A percentile compares a stretch with the other conserved stretches of the same genome.
Conservation (phyloP, 2,329 filamentous ascomycete genomes). For the Phialophora macrospora region DNA sequence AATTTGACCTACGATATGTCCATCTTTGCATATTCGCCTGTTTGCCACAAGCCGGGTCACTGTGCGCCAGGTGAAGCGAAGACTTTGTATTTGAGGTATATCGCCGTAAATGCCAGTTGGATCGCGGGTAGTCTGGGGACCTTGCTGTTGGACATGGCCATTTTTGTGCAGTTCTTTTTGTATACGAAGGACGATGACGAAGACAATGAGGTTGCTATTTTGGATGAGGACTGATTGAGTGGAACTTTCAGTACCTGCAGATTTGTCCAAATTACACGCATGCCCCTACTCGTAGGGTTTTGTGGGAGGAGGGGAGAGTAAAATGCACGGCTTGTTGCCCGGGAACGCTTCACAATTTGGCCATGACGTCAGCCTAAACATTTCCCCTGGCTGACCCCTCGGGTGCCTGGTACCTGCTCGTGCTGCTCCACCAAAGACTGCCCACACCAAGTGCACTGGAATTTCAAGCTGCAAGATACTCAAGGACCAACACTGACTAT, state of each 20-base stretch:
- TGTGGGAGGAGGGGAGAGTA: too few relatives aligned
- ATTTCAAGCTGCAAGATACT: background rate
- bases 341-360: background rate
- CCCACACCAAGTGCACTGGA: background rate
- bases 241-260: background rate
- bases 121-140: conserved; percentile 87
- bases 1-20: conserved; percentile 92
- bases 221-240: conserved; percentile 14
- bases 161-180: conserved; percentile 90
- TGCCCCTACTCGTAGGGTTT: too few relatives aligned
- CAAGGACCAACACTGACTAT: too few relatives aligned
- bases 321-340: background rate
- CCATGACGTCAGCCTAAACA: conserved; percentile 10
- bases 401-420: background rate
- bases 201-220: conserved; percentile 30
- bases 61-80: conserved; percentile 70
- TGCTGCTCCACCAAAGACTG: background rate
- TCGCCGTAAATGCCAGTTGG: conserved; percentile 91
- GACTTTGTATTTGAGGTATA: conserved; percentile 75
- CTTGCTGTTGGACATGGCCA: conserved; percentile 78
- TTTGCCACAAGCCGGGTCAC: conserved; percentile 56
- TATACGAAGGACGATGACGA: conserved; percentile 60
- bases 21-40: conserved; percentile 86
- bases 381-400: background rate
- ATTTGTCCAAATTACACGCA: background rate